Conservation (phyloP, 106 monocot species). For the Dendrobium catenatum region DNA sequence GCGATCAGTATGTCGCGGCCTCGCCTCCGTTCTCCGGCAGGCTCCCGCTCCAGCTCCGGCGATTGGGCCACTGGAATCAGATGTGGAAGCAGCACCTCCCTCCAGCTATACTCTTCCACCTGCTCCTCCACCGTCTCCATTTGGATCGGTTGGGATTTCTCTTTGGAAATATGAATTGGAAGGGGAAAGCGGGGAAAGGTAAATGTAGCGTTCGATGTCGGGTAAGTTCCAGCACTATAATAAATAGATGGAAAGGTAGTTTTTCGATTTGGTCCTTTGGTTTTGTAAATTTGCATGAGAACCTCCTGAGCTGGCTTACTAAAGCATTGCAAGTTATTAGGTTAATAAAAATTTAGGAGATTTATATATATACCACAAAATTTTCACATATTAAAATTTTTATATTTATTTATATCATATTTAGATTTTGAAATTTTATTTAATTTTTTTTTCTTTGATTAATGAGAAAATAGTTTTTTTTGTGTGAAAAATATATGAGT, state of each 20-base stretch:
- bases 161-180: background rate
- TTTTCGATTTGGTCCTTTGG: too few species aligned
- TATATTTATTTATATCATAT: too few species aligned
- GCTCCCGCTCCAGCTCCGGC: constrained; percentile 46
- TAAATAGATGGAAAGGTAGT: background rate
- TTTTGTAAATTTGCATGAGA: too few species aligned
- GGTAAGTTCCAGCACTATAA: background rate
- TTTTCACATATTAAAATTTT: too few species aligned
- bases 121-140: constrained; percentile 71
- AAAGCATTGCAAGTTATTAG: too few species aligned
- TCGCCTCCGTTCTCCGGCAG: constrained; percentile 48
- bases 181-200: background rate
- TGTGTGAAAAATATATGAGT: too few species aligned
- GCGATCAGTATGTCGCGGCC: constrained; percentile 69
- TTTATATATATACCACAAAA: too few species aligned
- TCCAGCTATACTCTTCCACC: constrained; percentile 70
- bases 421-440: too few species aligned
- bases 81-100: constrained; percentile 66
- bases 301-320: too few species aligned
- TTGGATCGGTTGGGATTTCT: background rate
- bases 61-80: constrained; percentile 48
- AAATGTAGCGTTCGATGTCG: background rate
- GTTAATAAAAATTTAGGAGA: too few species aligned
- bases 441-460: too few species aligned
- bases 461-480: too few species aligned